phyloP scores from a whole-genome alignment of 768 basidiomycete species.

The Leucosporidium creatinivorum region DNA sequence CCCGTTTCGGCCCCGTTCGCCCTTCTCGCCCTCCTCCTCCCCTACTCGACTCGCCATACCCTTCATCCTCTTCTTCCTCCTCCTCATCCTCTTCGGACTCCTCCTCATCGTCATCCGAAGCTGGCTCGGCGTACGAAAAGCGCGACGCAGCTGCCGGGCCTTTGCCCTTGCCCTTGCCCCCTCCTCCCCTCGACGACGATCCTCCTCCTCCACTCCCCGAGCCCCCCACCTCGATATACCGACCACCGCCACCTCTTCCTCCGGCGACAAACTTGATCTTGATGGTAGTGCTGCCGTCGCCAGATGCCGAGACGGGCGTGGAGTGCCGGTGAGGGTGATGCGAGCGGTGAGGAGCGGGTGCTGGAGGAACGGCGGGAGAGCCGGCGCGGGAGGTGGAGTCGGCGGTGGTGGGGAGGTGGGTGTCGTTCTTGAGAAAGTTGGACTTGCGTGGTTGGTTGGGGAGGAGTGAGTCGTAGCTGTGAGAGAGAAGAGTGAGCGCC shows the following conservation, averaged over 20 bases:
- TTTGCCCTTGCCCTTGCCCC: no score
- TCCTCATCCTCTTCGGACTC: background rate
- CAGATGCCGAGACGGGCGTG: constrained; percentile 16
- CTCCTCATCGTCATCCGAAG: background rate
- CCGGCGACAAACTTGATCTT: constrained; percentile 22
- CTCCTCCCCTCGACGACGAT: no score
- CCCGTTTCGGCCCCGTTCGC: constrained; percentile 2
- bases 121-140: no score
- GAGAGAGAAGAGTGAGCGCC: background rate
- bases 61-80: background rate
- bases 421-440: constrained; percentile 21
- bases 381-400: background rate
- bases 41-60: background rate
- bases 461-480: constrained; percentile 28
- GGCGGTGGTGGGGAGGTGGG: background rate
- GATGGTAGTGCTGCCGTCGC: constrained; percentile 13
- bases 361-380: background rate
- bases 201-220: no score
- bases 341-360: background rate
- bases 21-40: background rate
- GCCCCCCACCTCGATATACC: no score
- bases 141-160: no score
- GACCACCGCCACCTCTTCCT: background rate
- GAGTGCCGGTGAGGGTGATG: background rate
- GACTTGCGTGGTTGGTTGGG: constrained; percentile 34